Percentiles rank a stretch among this genome's conserved stretches.
These are phyloP conservation scores for Oryza longistaminata DNA, from an alignment of 176 grass and related monocot genomes.

Conservation along the genomic window DNA sequence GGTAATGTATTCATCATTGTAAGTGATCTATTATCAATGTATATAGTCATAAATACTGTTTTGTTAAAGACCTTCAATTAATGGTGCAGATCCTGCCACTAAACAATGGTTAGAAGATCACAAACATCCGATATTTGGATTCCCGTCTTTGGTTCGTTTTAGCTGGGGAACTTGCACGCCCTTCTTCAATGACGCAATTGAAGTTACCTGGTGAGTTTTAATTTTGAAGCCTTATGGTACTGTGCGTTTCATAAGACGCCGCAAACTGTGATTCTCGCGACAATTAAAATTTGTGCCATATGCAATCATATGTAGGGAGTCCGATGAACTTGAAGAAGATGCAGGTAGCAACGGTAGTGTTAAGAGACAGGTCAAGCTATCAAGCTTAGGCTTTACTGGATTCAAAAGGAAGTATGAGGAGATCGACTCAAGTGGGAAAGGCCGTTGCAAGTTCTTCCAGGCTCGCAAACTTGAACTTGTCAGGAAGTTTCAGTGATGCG, in stretches of 20 bases:
- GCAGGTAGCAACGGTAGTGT: slow-evolving; percentile 36
- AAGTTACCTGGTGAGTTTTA: slow-evolving; percentile 75
- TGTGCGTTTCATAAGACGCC: background rate
- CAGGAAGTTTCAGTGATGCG: slow-evolving; percentile 50
- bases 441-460: slow-evolving; percentile 89
- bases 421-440: slow-evolving; percentile 88
- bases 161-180: slow-evolving; percentile 92
- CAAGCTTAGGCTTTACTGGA: slow-evolving; percentile 76
- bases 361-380: slow-evolving; percentile 73
- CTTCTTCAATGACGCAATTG: slow-evolving; percentile 65
- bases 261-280: slow-evolving; percentile 7
- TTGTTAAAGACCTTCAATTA: background rate
- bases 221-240: background rate
- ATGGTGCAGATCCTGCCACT: slow-evolving; percentile 73
- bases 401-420: slow-evolving; percentile 82
- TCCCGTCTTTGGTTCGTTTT: slow-evolving; percentile 89
- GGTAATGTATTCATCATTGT: slow-evolving; percentile 44
- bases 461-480: slow-evolving; percentile 72
- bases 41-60: background rate
- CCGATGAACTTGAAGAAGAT: slow-evolving; percentile 78
- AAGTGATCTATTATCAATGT: slow-evolving; percentile 6
- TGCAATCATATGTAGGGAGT: slow-evolving; percentile 62
- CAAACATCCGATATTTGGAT: slow-evolving; percentile 80
- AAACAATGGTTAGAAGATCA: slow-evolving; percentile 88
- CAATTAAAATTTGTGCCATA: background rate